These are phyloP conservation scores for Phytophthora colocasiae DNA, from an alignment of 352 stramenopile species.

Conservation along the genomic window DNA sequence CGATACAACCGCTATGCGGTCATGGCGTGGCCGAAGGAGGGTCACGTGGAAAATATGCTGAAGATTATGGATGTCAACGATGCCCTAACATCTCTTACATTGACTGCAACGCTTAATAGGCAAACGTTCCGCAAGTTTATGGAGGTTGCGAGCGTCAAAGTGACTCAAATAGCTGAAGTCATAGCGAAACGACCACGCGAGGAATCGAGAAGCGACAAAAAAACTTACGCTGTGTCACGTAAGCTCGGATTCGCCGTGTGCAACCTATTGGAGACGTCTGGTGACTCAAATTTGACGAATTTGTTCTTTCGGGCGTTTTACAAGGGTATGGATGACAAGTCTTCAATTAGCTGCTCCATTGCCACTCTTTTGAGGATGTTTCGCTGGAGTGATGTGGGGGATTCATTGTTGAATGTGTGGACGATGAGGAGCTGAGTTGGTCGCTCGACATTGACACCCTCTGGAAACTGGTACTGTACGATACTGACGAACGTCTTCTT, in stretches of 20 bases:
- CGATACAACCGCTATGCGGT: not conserved
- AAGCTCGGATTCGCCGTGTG: not conserved
- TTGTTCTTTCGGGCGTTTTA: conserved; percentile 13
- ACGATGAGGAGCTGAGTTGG: not conserved
- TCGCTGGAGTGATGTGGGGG: conserved; percentile 14
- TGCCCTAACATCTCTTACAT: not conserved
- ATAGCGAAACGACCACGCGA: too few species aligned
- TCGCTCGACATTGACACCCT: not conserved
- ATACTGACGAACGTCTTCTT: not conserved
- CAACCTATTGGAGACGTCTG: conserved; percentile 5
- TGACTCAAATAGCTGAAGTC: not conserved
- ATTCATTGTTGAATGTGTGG: conserved; percentile 3
- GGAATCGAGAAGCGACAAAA: too few species aligned
- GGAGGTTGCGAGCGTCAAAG: not conserved
- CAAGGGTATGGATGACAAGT: not conserved
- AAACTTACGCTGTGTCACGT: too few species aligned
- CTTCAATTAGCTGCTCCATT: not conserved
- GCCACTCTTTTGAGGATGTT: conserved; percentile 14
- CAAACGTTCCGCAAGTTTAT: conserved; percentile 14
- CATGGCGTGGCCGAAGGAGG: not conserved
- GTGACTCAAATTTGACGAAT: too few species aligned
- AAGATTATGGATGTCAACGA: conserved; percentile 11
- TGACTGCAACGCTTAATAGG: not conserved
- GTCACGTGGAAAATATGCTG: conserved; percentile 3
- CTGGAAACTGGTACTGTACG: conserved; percentile 5